Percentiles rank a stretch among this genome's conserved stretches.
phyloP scores from a whole-genome alignment of 352 stramenopile genomes.

The Poterioochromonas sp. region DNA sequence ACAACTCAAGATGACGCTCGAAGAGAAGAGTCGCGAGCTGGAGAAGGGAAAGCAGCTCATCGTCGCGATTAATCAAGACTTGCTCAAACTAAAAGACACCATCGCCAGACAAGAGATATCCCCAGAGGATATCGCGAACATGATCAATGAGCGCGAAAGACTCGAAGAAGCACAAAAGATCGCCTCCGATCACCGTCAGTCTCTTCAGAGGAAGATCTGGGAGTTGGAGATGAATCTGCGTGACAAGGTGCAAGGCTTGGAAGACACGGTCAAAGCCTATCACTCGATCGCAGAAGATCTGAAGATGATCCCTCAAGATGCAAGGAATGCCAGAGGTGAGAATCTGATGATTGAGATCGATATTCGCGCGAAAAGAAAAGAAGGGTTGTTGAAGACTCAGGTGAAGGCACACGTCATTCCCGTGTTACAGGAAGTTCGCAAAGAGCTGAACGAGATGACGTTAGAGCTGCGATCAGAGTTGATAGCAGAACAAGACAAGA shows the following conservation, averaged over 20 bases:
- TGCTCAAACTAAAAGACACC: slow-evolving; percentile 53
- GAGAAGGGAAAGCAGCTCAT: slow-evolving; percentile 45
- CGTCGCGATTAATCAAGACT: slow-evolving; percentile 45
- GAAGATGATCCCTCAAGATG: slow-evolving; percentile 67
- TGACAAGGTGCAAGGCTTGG: slow-evolving; percentile 43
- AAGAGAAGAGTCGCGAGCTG: slow-evolving; percentile 43
- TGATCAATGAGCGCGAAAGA: slow-evolving; percentile 53
- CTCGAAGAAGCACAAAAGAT: slow-evolving; percentile 52
- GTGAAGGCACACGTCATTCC: slow-evolving; percentile 57
- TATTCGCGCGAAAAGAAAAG: slow-evolving; percentile 26
- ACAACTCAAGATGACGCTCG: slow-evolving; percentile 38
- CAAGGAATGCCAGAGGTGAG: slow-evolving; percentile 63
- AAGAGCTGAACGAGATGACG: slow-evolving; percentile 54
- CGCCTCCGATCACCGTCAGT: slow-evolving; percentile 48
- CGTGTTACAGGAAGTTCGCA: slow-evolving; percentile 54
- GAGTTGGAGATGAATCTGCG: slow-evolving; percentile 59
- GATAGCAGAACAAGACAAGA: slow-evolving; percentile 52
- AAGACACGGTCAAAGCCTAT: slow-evolving; percentile 63
- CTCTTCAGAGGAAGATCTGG: slow-evolving; percentile 61
- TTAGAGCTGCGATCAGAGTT: slow-evolving; percentile 53
- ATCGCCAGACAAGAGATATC: slow-evolving; percentile 57
- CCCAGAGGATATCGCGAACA: slow-evolving; percentile 55
- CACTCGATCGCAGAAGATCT: slow-evolving; percentile 61
- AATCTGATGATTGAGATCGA: slow-evolving; percentile 59
- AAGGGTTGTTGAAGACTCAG: slow-evolving; percentile 35